Conservation (phyloP, 2,329 filamentous ascomycete genomes). For the Epichloe coenophiala region DNA sequence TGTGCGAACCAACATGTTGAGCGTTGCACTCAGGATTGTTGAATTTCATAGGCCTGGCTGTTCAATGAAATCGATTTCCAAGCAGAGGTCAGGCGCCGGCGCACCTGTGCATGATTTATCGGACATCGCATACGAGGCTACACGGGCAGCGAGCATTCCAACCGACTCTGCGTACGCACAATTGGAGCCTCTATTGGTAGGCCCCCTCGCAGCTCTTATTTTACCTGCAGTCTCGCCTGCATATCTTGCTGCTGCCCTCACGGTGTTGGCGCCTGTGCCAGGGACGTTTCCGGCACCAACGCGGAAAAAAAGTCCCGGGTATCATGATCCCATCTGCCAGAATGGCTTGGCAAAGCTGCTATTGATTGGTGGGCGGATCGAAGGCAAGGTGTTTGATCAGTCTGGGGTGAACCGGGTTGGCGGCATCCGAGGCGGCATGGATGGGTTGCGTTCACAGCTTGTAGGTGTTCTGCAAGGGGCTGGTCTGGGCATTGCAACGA, state of each 20-base stretch:
- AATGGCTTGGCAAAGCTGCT: slow-evolving; percentile 75
- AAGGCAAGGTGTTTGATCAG: slow-evolving; percentile 71
- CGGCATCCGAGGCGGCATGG: slow-evolving; percentile 67
- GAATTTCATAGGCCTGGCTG: slow-evolving; percentile 59
- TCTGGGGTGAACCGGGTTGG: slow-evolving; percentile 54
- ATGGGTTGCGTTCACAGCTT: slow-evolving; percentile 69
- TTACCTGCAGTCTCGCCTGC: slow-evolving; percentile 74
- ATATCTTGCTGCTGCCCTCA: slow-evolving; percentile 70
- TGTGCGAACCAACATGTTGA: slow-evolving; percentile 79
- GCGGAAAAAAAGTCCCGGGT: slow-evolving; percentile 62
- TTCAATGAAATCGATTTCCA: slow-evolving; percentile 19
- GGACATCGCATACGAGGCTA: slow-evolving; percentile 34
- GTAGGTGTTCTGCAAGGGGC: slow-evolving; percentile 68
- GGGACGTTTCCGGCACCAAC: slow-evolving; percentile 66
- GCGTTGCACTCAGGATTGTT: slow-evolving; percentile 68
- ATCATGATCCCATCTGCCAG: slow-evolving; percentile 69
- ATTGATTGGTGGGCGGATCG: slow-evolving; percentile 73
- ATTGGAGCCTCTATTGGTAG: slow-evolving; percentile 65
- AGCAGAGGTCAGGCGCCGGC: slow-evolving; percentile 17
- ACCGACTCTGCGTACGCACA: slow-evolving; percentile 34
- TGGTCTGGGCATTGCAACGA: slow-evolving; percentile 61
- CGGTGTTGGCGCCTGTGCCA: slow-evolving; percentile 59
- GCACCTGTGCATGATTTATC: slow-evolving; percentile 39
- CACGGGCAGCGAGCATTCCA: slow-evolving; percentile 24
- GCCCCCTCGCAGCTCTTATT: slow-evolving; percentile 66